phyloP scores from a whole-genome alignment of 805 yeast genomes.

The Candida sakaeoensis region DNA sequence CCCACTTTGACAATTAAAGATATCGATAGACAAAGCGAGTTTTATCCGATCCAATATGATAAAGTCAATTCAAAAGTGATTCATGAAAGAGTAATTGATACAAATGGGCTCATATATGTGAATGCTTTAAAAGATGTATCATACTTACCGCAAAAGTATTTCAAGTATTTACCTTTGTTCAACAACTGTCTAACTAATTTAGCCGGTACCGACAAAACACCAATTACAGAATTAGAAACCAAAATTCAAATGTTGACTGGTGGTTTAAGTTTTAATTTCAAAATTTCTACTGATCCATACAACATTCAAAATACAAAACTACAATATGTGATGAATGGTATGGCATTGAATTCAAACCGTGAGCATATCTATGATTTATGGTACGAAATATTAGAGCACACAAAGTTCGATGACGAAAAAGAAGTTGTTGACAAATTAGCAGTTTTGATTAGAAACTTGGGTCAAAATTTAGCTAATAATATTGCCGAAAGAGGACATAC shows the following conservation, averaged over 20 bases:
- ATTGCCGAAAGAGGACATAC: conserved; percentile 88
- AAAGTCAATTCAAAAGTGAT: conserved; percentile 28
- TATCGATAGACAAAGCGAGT: conserved; percentile 56
- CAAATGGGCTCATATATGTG: conserved; percentile 80
- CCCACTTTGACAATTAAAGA: conserved; percentile 77
- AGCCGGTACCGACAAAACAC: conserved; percentile 67
- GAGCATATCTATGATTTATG: conserved; percentile 60
- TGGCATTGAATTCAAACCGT: conserved; percentile 64
- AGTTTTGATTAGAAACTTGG: conserved; percentile 67
- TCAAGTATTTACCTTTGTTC: conserved; percentile 73
- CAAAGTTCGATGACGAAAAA: conserved; percentile 50
- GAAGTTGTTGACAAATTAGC: conserved; percentile 58
- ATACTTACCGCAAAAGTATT: conserved; percentile 55
- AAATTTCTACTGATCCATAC: conserved; percentile 53
- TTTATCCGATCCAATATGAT: conserved; percentile 24
- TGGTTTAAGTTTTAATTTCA: conserved; percentile 65
- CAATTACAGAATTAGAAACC: conserved; percentile 81
- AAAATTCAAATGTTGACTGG: conserved; percentile 81
- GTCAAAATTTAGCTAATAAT: conserved; percentile 71
- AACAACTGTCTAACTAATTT: conserved; percentile 76
- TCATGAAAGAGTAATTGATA: conserved; percentile 55
- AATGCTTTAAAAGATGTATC: conserved; percentile 62
- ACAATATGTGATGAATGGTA: conserved; percentile 59
- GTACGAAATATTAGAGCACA: conserved; percentile 61
- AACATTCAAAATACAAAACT: conserved; percentile 47